Evolutionary conservation across 805 yeast genomes (phyloP).

Genomic region (Millerozyma acaciae): DNA sequence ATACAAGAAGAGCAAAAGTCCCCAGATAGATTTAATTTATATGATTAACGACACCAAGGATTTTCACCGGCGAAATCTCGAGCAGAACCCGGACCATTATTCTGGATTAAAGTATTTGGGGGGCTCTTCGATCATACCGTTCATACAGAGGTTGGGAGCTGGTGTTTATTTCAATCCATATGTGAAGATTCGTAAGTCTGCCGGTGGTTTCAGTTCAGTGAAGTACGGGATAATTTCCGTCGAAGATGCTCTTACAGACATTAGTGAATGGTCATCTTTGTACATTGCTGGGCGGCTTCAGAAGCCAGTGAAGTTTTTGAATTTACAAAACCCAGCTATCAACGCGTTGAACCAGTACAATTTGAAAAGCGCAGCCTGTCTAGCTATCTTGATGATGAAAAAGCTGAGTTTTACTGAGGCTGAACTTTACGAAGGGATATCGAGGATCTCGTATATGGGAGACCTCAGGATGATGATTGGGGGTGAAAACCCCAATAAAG

Average conservation of each 20-base stretch:
- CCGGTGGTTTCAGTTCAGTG: slow-evolving; percentile 35
- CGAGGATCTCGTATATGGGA: slow-evolving; percentile 81
- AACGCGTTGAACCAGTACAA: slow-evolving; percentile 71
- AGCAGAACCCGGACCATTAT: slow-evolving; percentile 70
- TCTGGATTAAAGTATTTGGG: slow-evolving; percentile 65
- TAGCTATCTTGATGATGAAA: slow-evolving; percentile 55
- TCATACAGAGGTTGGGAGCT: slow-evolving; percentile 69
- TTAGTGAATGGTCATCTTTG: slow-evolving; percentile 79
- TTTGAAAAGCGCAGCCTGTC: slow-evolving; percentile 69
- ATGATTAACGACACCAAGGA: slow-evolving; percentile 70
- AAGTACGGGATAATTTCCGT: slow-evolving; percentile 86
- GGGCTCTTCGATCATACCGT: slow-evolving; percentile 38
- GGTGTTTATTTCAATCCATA: slow-evolving; percentile 95
- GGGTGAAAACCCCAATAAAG: slow-evolving; percentile 91
- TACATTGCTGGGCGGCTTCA: slow-evolving; percentile 92
- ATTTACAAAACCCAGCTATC: slow-evolving; percentile 55
- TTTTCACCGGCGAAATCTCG: slow-evolving; percentile 75
- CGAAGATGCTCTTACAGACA: slow-evolving; percentile 58
- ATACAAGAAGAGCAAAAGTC: slow-evolving; percentile 24
- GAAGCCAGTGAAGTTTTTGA: slow-evolving; percentile 80
- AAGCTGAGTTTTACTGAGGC: slow-evolving; percentile 47
- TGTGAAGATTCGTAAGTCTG: slow-evolving; percentile 47
- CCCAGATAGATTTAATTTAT: slow-evolving; percentile 80
- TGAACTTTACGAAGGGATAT: slow-evolving; percentile 72
- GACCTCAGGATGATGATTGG: slow-evolving; percentile 82